phyloP scores from a whole-genome alignment of 805 yeast genomes.

The Saccharomyces paradoxus region DNA sequence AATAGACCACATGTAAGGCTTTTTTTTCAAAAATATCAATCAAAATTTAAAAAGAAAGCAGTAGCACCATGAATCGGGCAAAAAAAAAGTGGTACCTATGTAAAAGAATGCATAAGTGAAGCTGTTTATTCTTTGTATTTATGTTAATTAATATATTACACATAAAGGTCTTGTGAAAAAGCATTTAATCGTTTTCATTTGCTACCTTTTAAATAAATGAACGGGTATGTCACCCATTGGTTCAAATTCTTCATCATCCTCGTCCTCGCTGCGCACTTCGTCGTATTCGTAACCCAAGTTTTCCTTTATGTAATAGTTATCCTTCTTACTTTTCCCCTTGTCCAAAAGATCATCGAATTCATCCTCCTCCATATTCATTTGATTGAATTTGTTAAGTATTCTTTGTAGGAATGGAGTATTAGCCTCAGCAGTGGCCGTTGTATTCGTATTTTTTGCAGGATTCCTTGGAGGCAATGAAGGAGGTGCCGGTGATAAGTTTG shows the following conservation, averaged over 20 bases:
- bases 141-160: background rate
- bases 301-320: slow-evolving; percentile 20
- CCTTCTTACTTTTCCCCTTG: slow-evolving; percentile 9
- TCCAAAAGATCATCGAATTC: slow-evolving; percentile 26
- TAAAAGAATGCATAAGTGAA: background rate
- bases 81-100: background rate
- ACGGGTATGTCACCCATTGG: background rate
- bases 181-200: background rate
- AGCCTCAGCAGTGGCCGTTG: background rate
- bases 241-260: slow-evolving; percentile 7
- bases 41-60: background rate
- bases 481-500: background rate
- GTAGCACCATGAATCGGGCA: background rate
- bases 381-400: slow-evolving; percentile 25
- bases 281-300: slow-evolving; percentile 24
- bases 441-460: background rate
- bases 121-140: background rate
- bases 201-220: background rate
- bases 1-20: background rate
- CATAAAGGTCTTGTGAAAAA: background rate
- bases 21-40: background rate
- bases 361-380: slow-evolving; percentile 25
- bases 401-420: slow-evolving; percentile 11
- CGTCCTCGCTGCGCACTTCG: slow-evolving; percentile 16
- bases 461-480: slow-evolving; percentile 3